These are phyloP conservation scores for Thraustotheca clavata DNA, from an alignment of 352 stramenopile genomes.

Conservation along the genomic window DNA sequence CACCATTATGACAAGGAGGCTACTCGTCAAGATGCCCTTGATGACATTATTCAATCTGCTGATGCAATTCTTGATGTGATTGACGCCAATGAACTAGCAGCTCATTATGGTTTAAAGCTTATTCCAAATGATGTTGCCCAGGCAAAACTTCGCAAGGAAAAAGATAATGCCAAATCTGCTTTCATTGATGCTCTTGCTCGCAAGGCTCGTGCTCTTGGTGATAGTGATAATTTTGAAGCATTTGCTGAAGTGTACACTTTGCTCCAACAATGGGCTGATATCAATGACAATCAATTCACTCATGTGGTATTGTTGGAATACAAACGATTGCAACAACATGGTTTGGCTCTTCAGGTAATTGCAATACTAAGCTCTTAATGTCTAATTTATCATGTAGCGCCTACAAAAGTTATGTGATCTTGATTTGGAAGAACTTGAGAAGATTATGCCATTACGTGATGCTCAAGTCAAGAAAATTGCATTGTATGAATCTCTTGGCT, in stretches of 20 bases:
- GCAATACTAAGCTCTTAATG: neutral
- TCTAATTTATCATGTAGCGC: conserved; percentile 19
- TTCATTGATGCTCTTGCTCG: conserved; percentile 56
- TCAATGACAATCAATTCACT: conserved; percentile 43
- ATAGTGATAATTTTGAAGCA: conserved; percentile 40
- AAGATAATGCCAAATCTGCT: conserved; percentile 59
- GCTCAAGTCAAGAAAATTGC: conserved; percentile 38
- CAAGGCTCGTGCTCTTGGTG: conserved; percentile 60
- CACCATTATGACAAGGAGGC: conserved; percentile 66
- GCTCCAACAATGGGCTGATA: conserved; percentile 73
- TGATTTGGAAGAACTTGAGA: conserved; percentile 47
- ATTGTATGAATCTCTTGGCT: conserved; percentile 35
- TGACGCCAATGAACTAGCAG: conserved; percentile 51
- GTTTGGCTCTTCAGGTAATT: conserved; percentile 39
- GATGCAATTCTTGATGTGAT: conserved; percentile 52
- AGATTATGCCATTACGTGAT: conserved; percentile 54
- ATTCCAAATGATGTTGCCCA: conserved; percentile 41
- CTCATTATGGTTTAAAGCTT: conserved; percentile 61
- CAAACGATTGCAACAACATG: conserved; percentile 34
- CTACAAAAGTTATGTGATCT: conserved; percentile 61
- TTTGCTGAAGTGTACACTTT: conserved; percentile 41
- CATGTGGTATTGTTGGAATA: conserved; percentile 56
- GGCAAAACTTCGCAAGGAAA: conserved; percentile 71
- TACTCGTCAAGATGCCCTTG: conserved; percentile 33
- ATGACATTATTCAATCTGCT: conserved; percentile 42